Conservation (phyloP, 805 yeast species). For the Sugiyamaella valdiviana region DNA sequence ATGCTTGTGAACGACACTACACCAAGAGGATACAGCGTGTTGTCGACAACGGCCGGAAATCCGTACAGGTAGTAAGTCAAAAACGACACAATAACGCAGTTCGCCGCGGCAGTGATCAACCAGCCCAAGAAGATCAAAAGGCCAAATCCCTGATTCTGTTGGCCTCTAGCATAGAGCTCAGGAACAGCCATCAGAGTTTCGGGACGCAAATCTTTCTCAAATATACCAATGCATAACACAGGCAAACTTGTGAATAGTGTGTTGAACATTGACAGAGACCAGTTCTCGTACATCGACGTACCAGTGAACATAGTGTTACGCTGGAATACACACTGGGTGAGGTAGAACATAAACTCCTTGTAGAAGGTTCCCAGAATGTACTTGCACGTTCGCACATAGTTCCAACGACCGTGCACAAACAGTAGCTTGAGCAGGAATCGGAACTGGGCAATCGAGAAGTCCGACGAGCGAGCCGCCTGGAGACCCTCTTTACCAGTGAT, state of each 20-base stretch:
- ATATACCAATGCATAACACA: slow-evolving; percentile 89
- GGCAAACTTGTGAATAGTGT: slow-evolving; percentile 91
- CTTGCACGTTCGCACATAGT: slow-evolving; percentile 84
- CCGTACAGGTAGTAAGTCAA: slow-evolving; percentile 67
- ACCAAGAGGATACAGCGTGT: slow-evolving; percentile 77
- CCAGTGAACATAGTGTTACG: slow-evolving; percentile 86
- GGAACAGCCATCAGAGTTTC: slow-evolving; percentile 88
- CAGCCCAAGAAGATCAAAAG: slow-evolving; percentile 63
- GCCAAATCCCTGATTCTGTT: slow-evolving; percentile 68
- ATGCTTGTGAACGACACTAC: slow-evolving; percentile 66
- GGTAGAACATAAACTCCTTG: slow-evolving; percentile 84
- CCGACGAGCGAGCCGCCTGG: slow-evolving; percentile 94
- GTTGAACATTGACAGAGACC: slow-evolving; percentile 97
- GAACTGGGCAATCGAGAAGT: slow-evolving; percentile 93
- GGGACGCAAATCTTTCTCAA: slow-evolving; percentile 85
- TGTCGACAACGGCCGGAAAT: slow-evolving; percentile 54
- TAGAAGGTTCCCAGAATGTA: slow-evolving; percentile 91
- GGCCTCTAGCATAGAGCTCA: slow-evolving; percentile 74
- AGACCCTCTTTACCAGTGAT: slow-evolving; percentile 96
- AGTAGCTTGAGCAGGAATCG: slow-evolving; percentile 73
- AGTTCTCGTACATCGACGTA: slow-evolving; percentile 84
- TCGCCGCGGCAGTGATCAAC: slow-evolving; percentile 70
- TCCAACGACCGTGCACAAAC: slow-evolving; percentile 93
- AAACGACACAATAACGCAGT: slow-evolving; percentile 67
- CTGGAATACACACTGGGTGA: slow-evolving; percentile 84